phyloP scores from a whole-genome alignment of 2,329 filamentous ascomycete species.

The Beauveria caledonica region DNA sequence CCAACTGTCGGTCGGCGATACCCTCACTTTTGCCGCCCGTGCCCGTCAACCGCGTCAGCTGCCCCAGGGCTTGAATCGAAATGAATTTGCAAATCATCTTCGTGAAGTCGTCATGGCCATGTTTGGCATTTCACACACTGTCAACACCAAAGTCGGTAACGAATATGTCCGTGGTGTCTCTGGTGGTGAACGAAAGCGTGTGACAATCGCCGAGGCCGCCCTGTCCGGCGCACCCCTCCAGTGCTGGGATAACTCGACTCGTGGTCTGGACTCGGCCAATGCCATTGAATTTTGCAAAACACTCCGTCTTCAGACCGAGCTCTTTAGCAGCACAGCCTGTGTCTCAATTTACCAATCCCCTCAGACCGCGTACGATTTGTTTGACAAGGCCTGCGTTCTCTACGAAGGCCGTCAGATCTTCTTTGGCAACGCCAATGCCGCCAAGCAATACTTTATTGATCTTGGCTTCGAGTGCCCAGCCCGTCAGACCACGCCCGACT shows the following conservation, averaged over 20 bases:
- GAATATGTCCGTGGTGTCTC: conserved; percentile 68
- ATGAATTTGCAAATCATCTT: conserved; percentile 48
- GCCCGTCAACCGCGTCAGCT: conserved; percentile 54
- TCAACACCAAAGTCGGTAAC: conserved; percentile 66
- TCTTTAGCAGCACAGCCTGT: conserved; percentile 56
- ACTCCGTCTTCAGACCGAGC: conserved; percentile 57
- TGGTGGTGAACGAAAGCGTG: conserved; percentile 64
- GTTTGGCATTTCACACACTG: conserved; percentile 41
- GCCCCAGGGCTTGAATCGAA: conserved; percentile 44
- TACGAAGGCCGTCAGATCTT: conserved; percentile 56
- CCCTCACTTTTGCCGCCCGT: conserved; percentile 63
- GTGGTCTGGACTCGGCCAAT: conserved; percentile 67
- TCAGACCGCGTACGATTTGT: conserved; percentile 55
- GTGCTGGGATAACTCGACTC: conserved; percentile 65
- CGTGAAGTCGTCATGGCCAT: conserved; percentile 36
- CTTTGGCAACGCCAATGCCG: conserved; percentile 52
- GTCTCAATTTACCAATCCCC: conserved; percentile 70
- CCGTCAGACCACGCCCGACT: conserved; percentile 62
- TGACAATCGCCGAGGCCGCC: conserved; percentile 53
- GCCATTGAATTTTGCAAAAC: conserved; percentile 69
- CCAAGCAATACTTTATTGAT: conserved; percentile 56
- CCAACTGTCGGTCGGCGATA: conserved; percentile 65
- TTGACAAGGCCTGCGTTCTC: conserved; percentile 50
- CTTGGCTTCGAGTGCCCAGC: conserved; percentile 60
- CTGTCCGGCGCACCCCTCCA: conserved; percentile 53